Evolutionary conservation across 129 eudicot species (phyloP), one percentile per base, ranked within the genome.

Genomic region (Chrysanthemum seticuspe): DNA sequence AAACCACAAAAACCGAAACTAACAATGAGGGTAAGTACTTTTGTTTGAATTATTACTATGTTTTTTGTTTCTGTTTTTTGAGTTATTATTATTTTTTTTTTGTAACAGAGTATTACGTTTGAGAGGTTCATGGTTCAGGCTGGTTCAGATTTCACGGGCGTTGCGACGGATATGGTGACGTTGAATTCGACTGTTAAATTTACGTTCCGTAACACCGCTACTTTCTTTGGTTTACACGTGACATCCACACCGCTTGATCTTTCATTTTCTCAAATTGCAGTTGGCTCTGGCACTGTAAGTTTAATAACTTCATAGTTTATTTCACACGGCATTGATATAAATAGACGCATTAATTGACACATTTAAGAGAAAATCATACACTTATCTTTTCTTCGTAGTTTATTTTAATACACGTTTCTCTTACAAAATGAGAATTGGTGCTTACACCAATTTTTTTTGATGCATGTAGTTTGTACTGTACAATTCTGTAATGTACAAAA

Each of bases 201-300:
- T 31, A 63, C 76, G 27, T 93, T 74, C 63, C 84, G 97, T 2
- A 93, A 93, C 65, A 93, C 90, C 0, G 98, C 96, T 6, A 71
- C 97, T 5, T 93, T 93, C 64, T 93, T 93, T 47, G 98, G 98
- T 0, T 86, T 93, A 65, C 97, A 93, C 71, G 97, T 93, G 57
- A 71, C 88, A 0, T 79, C 97, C 0, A 85, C 97, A 1, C 98
- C 96, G 6, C 63, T 93, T 3, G 91, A 87, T 81, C 83, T 93
- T 18, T 78, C 91, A 0, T 90, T 78, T 67, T 87, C 86, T 3
- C 83, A 87, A 21, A 79, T 90, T 73, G 74, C 81, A 16, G 59
- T 93, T 13, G 98, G 92, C 59, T 65, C 95, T 65, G 98, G 98
- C 74, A 53, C 78, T 10, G 98, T 93, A 88, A 87, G 90, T 57